These are phyloP conservation scores for Amanita molliuscula DNA, from an alignment of 768 basidiomycete species.

Conservation along the genomic window DNA sequence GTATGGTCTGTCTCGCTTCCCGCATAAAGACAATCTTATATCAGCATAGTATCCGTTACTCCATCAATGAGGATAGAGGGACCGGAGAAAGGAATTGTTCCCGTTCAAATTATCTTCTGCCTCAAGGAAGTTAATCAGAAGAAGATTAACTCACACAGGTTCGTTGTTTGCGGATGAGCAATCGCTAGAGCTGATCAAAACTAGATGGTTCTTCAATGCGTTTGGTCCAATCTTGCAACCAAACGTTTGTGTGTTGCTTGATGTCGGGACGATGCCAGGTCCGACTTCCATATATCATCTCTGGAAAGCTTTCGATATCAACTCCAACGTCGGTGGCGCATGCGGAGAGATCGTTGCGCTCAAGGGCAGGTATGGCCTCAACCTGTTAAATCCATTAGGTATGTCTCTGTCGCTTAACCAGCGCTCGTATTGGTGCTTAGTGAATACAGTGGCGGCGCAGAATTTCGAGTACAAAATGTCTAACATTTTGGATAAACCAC, in stretches of 20 bases:
- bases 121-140: conserved; percentile 91
- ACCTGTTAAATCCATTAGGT: conserved; percentile 70
- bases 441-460: conserved; percentile 64
- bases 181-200: background rate
- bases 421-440: background rate
- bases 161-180: background rate
- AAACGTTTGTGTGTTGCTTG: conserved; percentile 87
- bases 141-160: conserved; percentile 82
- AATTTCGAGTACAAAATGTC: conserved; percentile 95
- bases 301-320: conserved; percentile 93
- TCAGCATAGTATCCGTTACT: conserved; percentile 58
- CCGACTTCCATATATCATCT: conserved; percentile 85
- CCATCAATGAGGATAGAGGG: conserved; percentile 77
- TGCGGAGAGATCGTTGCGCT: conserved; percentile 95
- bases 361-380: conserved; percentile 74
- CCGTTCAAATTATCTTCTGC: conserved; percentile 89
- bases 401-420: conserved; percentile 3
- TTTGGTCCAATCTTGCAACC: conserved; percentile 77
- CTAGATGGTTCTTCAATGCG: conserved; percentile 88
- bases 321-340: conserved; percentile 84
- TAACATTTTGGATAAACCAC: conserved; percentile 86
- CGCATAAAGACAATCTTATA: background rate
- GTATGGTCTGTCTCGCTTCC: conserved; percentile 28
- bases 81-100: conserved; percentile 69
- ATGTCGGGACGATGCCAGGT: conserved; percentile 76